These are phyloP conservation scores for Tuber borchii DNA, from an alignment of 495 filamentous ascomycete genomes.

Conservation along the genomic window DNA sequence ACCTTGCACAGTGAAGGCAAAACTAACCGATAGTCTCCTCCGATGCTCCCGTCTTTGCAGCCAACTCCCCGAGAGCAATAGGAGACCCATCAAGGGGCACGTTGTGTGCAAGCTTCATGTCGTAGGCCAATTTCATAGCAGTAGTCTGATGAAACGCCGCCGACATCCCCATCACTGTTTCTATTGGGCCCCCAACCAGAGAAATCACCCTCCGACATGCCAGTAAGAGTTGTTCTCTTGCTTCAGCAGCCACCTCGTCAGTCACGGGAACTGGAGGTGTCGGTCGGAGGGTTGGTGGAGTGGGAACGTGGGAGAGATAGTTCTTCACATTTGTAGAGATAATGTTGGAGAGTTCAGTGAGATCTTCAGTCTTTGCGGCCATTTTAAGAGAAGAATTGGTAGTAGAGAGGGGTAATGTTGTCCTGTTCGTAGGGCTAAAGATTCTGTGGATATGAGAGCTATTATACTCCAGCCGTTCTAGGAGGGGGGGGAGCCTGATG, in stretches of 20 bases:
- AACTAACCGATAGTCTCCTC: conserved; percentile 6
- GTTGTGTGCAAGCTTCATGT: conserved; percentile 7
- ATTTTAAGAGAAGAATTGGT: neutral
- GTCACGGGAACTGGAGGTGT: conserved; percentile 7
- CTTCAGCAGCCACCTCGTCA: neutral
- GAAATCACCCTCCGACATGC: conserved; percentile 11
- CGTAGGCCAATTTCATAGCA: neutral
- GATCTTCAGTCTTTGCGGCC: conserved; percentile 11
- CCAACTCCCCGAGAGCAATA: conserved; percentile 6
- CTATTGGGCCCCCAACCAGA: conserved; percentile 9
- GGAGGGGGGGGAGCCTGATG: neutral
- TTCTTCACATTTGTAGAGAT: conserved; percentile 3
- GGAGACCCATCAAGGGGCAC: conserved; percentile 6
- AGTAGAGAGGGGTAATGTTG: neutral
- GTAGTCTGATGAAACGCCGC: neutral
- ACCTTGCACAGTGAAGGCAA: neutral
- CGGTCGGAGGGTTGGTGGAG: conserved; percentile 9
- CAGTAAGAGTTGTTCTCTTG: conserved; percentile 7
- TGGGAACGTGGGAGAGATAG: conserved; percentile 3
- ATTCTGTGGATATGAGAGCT: neutral
- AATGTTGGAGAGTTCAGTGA: conserved; percentile 8
- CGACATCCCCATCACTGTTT: neutral
- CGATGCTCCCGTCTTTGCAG: conserved; percentile 6
- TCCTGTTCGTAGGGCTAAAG: neutral
- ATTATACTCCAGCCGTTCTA: neutral